Evolutionary conservation across 139 green algal genomes (phyloP), one percentile per base, ranked within the genome.

Genomic region (Tetradesmus obliquus): DNA sequence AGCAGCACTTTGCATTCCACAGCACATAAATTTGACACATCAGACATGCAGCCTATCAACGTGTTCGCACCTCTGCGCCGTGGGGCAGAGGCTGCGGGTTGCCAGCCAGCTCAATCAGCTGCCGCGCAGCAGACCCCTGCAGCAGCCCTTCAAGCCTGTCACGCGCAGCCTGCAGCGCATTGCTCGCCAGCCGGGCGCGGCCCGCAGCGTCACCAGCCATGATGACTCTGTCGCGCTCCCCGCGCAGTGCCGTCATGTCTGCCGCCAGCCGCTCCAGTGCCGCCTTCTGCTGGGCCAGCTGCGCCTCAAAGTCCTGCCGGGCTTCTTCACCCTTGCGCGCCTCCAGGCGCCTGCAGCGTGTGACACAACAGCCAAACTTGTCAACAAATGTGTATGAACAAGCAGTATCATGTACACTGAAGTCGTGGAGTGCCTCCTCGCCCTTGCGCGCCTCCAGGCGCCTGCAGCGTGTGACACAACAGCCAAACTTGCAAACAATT

Each of bases 181-280:
- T 51, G 22, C 53, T 60, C 17, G 86, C 69, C 51, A 55, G 22
- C 7, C 86, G 57, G 1, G 79, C n/a, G 5, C 86, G 69, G 5
- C 32, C 55, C 8, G 69, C 71, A 15, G 71, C 71, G 32, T 90
- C 86, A 15, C 71, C 86, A 55, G 71, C 86, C 86, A 90, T 90
- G 71, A 90, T 83, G 53, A 90, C 53, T n/a, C 53, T 84, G 71
- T 90, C 86, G 5, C 86, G 51, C 5, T 90, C 86, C 10, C 10
- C 9, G 20, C 86, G 51, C 17, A 90, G 86, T 13, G 55, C 58
- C 4, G 19, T 71, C 20, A 90, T 83, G 8, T 19, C 53, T n/a
- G 69, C 19, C 10, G 69, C 71, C 19, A 84, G 69, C 0, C 53
- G 24, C 69, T 90, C 66, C 53, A 84, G 51, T 0, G 60, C 20